Conservation (phyloP, 148 eudicot genomes). For the Chenopodium quinoa region DNA sequence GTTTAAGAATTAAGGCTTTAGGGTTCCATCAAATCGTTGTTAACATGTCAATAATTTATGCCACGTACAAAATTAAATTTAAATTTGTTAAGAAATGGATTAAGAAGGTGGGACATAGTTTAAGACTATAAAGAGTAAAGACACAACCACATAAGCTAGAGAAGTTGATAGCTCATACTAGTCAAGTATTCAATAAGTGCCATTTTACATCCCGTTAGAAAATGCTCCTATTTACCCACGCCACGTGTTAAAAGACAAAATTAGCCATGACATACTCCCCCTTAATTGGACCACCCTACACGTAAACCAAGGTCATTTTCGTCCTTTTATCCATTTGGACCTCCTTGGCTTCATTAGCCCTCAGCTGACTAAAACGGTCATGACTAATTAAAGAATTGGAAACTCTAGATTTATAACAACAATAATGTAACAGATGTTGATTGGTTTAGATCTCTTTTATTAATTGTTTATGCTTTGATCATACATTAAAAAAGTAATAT, state of each 20-base stretch:
- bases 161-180: neutral
- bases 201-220: constrained; percentile 16
- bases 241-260: neutral
- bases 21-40: constrained; percentile 1
- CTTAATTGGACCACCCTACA: constrained; percentile 9
- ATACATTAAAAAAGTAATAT: no score
- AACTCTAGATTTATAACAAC: neutral
- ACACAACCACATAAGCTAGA: constrained; percentile 10
- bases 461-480: no score
- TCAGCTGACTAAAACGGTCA: no score
- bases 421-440: no score
- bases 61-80: neutral
- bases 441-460: no score
- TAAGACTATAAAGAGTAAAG: neutral
- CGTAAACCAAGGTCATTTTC: constrained; percentile 12
- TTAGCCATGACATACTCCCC: neutral
- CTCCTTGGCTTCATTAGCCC: neutral
- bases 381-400: neutral
- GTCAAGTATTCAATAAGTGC: neutral
- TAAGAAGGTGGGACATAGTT: neutral
- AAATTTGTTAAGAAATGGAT: neutral
- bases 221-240: neutral
- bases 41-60: neutral
- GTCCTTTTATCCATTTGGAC: neutral
- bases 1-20: neutral